Evolutionary conservation across 495 filamentous ascomycete species (phyloP).

Genomic region (Hypomontagnella submonticulosa): DNA sequence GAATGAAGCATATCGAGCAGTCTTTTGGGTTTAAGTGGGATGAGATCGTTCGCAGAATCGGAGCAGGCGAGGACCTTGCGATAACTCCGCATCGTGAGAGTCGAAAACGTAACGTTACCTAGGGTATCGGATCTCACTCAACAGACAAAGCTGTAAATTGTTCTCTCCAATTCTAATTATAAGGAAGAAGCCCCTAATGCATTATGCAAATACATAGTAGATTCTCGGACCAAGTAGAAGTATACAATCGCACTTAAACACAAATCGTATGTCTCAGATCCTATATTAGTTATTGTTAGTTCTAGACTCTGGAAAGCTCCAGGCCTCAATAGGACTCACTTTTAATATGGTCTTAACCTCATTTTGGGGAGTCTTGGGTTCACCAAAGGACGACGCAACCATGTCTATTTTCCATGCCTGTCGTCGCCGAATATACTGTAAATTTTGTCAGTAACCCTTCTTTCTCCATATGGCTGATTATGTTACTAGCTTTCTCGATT

Average conservation of each 20-base stretch:
- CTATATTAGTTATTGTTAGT: constrained; percentile 1
- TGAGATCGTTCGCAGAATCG: constrained; percentile 17
- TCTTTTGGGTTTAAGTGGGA: constrained; percentile 13
- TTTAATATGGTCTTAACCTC: constrained; percentile 6
- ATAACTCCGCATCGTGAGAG: constrained; percentile 1
- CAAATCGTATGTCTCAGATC: constrained; percentile 4
- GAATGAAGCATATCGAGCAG: constrained; percentile 7
- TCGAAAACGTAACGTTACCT: too few relatives aligned
- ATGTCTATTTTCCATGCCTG: constrained; percentile 18
- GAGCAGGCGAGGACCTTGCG: constrained; percentile 24
- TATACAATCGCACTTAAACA: too few relatives aligned
- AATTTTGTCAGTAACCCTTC: background rate
- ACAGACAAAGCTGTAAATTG: too few relatives aligned
- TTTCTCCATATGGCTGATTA: background rate
- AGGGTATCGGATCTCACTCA: too few relatives aligned
- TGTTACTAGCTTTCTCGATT: constrained; percentile 58
- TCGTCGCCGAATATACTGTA: constrained; percentile 20
- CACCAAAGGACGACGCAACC: constrained; percentile 14
- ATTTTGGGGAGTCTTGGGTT: background rate
- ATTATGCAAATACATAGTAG: too few relatives aligned
- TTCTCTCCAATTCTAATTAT: too few relatives aligned
- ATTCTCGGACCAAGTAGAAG: too few relatives aligned
- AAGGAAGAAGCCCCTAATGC: too few relatives aligned
- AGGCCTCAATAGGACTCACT: constrained; percentile 5
- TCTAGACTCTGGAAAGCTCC: background rate